phyloP scores from a whole-genome alignment of 768 basidiomycete species.

The Tylopilus plumbeoviolaceoides region DNA sequence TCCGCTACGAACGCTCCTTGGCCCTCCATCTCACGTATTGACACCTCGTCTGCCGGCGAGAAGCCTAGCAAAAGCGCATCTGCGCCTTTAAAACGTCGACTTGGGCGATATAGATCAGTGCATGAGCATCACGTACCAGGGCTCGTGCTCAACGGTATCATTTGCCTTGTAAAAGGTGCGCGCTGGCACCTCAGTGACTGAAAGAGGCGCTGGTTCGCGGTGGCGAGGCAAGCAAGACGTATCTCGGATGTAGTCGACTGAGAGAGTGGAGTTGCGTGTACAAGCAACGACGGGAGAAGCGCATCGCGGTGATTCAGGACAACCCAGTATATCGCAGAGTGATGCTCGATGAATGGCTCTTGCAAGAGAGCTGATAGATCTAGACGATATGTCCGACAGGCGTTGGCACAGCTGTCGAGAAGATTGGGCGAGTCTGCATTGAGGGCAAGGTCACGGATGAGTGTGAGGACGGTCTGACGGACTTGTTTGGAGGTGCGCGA shows the following conservation, averaged over 20 bases:
- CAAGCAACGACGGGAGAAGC: conserved; percentile 49
- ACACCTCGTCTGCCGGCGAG: conserved; percentile 52
- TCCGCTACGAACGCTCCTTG: conserved; percentile 52
- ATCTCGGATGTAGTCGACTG: conserved; percentile 52
- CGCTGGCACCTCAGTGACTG: conserved; percentile 20
- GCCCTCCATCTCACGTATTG: conserved; percentile 46
- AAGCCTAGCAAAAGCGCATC: conserved; percentile 44
- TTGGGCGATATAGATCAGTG: no score
- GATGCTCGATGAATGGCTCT: conserved; percentile 58
- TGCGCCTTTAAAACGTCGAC: conserved; percentile 29
- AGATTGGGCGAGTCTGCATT: conserved; percentile 16
- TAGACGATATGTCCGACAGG: conserved; percentile 47
- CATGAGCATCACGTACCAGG: conserved; percentile 3
- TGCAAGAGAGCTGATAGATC: conserved; percentile 56
- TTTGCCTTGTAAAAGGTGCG: conserved; percentile 4
- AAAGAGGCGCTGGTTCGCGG: conserved; percentile 24
- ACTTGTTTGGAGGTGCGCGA: conserved; percentile 42
- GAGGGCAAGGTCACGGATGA: conserved; percentile 53
- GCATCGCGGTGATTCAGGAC: conserved; percentile 49
- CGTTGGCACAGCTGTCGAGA: conserved; percentile 47
- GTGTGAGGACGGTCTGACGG: conserved; percentile 46
- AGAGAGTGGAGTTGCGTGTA: conserved; percentile 44
- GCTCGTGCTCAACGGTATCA: conserved; percentile 11
- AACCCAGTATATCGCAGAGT: conserved; percentile 71
- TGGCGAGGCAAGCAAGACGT: conserved; percentile 55